Evolutionary conservation across 768 basidiomycete genomes (phyloP).

Genomic region (Mrakia gelida): DNA sequence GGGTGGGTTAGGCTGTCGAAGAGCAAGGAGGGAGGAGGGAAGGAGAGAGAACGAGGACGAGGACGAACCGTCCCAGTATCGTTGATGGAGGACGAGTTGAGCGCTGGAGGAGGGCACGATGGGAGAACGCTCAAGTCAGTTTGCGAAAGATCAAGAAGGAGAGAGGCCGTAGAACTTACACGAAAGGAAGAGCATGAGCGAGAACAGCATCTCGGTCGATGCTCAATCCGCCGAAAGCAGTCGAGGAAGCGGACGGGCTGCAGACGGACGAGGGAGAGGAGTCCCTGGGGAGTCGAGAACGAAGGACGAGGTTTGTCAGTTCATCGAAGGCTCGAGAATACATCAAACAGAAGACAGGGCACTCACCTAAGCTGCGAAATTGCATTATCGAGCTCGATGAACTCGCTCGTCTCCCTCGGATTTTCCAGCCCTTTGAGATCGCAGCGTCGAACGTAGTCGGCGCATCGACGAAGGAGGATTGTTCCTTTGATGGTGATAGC

Average conservation of each 20-base stretch:
- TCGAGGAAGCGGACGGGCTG: background rate
- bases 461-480: background rate
- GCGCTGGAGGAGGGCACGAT: background rate
- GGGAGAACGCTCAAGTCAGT: background rate
- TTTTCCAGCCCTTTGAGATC: slow-evolving; percentile 4
- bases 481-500: background rate
- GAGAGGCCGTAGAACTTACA: background rate
- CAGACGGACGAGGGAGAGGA: background rate
- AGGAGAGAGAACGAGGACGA: background rate
- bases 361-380: background rate
- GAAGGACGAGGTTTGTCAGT: background rate
- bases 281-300: background rate
- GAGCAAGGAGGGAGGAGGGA: background rate
- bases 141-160: background rate
- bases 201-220: background rate
- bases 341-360: background rate
- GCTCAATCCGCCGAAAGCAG: background rate
- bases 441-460: background rate
- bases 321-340: background rate
- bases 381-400: slow-evolving; percentile 31
- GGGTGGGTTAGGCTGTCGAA: background rate
- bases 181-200: background rate
- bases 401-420: slow-evolving; percentile 29
- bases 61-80: background rate
- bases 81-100: background rate